A percentile compares a stretch with the other conserved stretches of the same genome.
Evolutionary conservation across 1,284 basidiomycete species (phyloP).

Genomic region (Papiliotrema fonsecae): DNA sequence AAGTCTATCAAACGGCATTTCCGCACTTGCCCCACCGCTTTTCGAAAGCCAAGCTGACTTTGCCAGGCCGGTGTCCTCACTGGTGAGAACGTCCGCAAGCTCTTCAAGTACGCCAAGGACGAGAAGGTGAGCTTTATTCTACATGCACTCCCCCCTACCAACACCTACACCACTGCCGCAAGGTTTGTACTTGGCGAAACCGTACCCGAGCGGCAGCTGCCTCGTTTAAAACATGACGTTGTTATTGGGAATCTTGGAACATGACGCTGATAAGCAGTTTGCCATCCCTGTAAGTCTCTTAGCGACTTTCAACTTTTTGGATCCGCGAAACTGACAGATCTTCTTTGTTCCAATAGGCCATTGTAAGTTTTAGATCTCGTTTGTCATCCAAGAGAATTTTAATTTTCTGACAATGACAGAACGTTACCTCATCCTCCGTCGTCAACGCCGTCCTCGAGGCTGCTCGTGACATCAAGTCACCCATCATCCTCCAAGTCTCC

Average conservation of each 20-base stretch:
- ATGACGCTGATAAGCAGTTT: constrained; percentile 54
- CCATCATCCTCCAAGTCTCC: constrained; percentile 96
- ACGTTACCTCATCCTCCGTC: constrained; percentile 80
- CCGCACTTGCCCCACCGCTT: not conserved
- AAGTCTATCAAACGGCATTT: constrained; percentile 9
- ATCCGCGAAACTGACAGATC: constrained; percentile 10
- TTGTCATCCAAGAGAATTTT: too few relatives aligned
- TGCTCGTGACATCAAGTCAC: constrained; percentile 87
- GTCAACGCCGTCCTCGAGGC: constrained; percentile 85
- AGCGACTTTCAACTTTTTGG: not conserved
- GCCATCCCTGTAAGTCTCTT: constrained; percentile 68
- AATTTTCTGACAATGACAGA: constrained; percentile 41
- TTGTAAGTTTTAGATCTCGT: constrained; percentile 8
- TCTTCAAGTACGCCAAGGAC: constrained; percentile 81
- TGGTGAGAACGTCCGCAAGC: constrained; percentile 78
- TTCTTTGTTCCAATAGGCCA: constrained; percentile 3
- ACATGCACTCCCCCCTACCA: not conserved
- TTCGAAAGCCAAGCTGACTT: not conserved
- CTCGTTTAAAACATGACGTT: not conserved
- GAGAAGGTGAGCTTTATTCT: constrained; percentile 63
- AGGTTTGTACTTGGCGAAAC: not conserved
- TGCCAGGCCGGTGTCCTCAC: constrained; percentile 78
- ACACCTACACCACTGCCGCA: not conserved
- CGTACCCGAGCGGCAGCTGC: not conserved
- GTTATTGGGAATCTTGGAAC: not conserved